Conservation (phyloP, 1,284 basidiomycete species). For the Ganoderma resinaceum region DNA sequence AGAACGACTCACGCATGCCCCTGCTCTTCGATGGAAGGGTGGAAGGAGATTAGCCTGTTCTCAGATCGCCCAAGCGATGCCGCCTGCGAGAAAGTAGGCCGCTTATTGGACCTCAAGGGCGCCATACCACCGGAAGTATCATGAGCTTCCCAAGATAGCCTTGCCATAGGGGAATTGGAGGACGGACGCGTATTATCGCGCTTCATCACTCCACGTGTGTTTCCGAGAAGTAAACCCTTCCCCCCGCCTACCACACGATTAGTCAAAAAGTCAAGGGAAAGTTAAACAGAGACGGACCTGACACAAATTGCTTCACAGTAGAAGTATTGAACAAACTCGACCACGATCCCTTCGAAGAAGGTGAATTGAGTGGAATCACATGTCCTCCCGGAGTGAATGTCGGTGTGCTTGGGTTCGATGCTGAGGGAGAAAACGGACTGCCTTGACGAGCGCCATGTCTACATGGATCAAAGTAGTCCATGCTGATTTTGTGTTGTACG, state of each 20-base stretch:
- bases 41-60: conserved; percentile 44
- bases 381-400: conserved; percentile 32
- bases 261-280: not conserved
- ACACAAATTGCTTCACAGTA: conserved; percentile 70
- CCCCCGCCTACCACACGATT: conserved; percentile 16
- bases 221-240: conserved; percentile 9
- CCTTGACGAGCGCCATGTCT: conserved; percentile 16
- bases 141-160: conserved; percentile 62
- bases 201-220: conserved; percentile 14
- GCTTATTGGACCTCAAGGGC: conserved; percentile 50
- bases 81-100: conserved; percentile 49
- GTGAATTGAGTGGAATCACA: conserved; percentile 48
- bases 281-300: conserved; percentile 46
- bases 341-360: conserved; percentile 74
- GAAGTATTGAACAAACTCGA: conserved; percentile 74
- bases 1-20: conserved; percentile 28
- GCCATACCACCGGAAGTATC: conserved; percentile 34
- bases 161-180: conserved; percentile 46
- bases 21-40: conserved; percentile 34
- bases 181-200: conserved; percentile 37
- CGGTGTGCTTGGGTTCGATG: conserved; percentile 45
- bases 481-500: conserved; percentile 25
- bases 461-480: conserved; percentile 27
- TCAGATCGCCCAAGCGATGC: conserved; percentile 36
- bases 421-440: conserved; percentile 44